Evolutionary conservation across 2,329 filamentous ascomycete species (phyloP), one percentile per base, ranked within the genome.

Genomic region (Stagonosporopsis tanaceti): DNA sequence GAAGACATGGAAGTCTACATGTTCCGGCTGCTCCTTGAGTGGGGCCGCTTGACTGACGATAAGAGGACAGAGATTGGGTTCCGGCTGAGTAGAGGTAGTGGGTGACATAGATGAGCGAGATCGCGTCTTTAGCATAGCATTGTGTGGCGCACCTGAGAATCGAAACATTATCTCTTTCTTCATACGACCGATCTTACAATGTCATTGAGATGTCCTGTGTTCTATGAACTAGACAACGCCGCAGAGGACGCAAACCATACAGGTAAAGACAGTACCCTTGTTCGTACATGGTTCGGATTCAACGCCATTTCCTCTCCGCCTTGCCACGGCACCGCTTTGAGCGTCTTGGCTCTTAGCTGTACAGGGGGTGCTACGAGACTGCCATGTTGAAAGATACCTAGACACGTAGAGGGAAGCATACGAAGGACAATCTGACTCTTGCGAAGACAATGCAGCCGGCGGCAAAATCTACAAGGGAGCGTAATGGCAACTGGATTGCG

Each of bases 1-100:
- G 71, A 74, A 42, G 92, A 95, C 68, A 91, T 90, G 85, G 89
- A 93, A 74, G 84, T 92, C 9, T 95, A 95, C 69, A 81, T 94
- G 67, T 95, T 93, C 70, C 80, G 91, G 44, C 72, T 95, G 58
- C 76, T 95, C 65, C 76, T 95, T 20, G 91, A 95, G 78, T 95
- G 90, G 73, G 75, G 72, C 0, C 48, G 75, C 28, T 51, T 77
- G 50, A 76, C 72, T 9, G 73, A 76, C 46, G 74, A 77, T 47
- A 60, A 59, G 39, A 67, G 75, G 54, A 73, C 66, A 4, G 66
- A 74, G 42, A 54, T 76, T n/a, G 73, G 75, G 9, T 76, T 71
- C 42, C 61, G 70, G 2, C 59, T 70, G 57, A 64, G 61, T 0
- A 67, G 65, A 27, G 61, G 65, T 1, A 62, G 55, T 42, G 45